These are phyloP conservation scores for Botrytis tulipae DNA, from an alignment of 2,329 filamentous ascomycete genomes.

Conservation along the genomic window DNA sequence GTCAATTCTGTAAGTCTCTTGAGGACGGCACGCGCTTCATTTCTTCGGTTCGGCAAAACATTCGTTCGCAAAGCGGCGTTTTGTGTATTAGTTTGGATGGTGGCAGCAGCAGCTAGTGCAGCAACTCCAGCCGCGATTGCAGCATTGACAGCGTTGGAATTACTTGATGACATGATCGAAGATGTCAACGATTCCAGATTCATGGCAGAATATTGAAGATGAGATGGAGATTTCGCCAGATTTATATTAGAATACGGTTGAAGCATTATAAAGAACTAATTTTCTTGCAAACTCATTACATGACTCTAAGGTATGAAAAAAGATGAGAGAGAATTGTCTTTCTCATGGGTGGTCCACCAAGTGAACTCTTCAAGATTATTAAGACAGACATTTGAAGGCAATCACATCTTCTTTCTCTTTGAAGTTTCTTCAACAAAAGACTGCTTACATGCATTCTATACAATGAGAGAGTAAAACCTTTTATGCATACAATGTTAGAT, in stretches of 20 bases:
- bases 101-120: background rate
- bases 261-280: background rate
- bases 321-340: background rate
- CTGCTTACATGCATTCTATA: background rate
- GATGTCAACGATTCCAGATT: background rate
- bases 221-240: background rate
- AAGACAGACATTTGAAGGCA: background rate
- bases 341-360: background rate
- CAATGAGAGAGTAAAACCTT: background rate
- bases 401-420: background rate
- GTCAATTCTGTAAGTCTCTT: background rate
- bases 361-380: background rate
- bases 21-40: background rate
- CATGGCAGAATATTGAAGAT: background rate
- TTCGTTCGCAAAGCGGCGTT: background rate
- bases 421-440: background rate
- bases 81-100: background rate
- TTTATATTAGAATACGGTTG: background rate
- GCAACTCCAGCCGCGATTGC: background rate
- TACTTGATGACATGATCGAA: background rate
- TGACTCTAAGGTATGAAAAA: background rate
- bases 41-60: background rate
- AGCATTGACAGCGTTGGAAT: background rate
- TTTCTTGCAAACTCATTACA: background rate
- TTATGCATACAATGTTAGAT: background rate